Conservation (phyloP, 2,329 filamentous ascomycete genomes). For the Xylariaceae sp. region DNA sequence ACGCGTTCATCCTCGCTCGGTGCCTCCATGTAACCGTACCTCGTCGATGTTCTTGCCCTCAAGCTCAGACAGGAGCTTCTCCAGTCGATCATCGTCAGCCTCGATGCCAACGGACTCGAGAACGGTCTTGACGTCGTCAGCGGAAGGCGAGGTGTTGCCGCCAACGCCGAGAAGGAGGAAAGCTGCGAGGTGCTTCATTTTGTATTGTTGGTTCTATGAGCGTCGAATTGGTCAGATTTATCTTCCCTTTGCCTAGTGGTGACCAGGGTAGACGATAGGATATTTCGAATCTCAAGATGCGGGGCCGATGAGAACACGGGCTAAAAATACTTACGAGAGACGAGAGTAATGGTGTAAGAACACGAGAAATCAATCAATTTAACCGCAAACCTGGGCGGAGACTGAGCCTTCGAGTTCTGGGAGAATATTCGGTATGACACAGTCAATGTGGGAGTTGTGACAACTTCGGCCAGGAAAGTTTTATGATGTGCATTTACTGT, state of each 20-base stretch:
- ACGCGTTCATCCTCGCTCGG: background rate
- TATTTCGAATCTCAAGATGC: background rate
- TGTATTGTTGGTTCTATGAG: constrained; percentile 50
- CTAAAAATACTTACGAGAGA: constrained; percentile 41
- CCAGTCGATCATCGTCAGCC: constrained; percentile 83
- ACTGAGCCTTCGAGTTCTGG: constrained; percentile 97
- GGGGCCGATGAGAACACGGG: constrained; percentile 5
- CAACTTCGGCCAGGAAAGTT: constrained; percentile 31
- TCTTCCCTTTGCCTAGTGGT: constrained; percentile 4
- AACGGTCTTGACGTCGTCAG: constrained; percentile 82
- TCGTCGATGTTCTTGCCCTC: constrained; percentile 91
- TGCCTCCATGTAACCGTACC: constrained; percentile 56
- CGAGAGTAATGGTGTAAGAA: constrained; percentile 52
- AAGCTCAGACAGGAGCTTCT: constrained; percentile 87
- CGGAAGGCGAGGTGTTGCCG: constrained; percentile 88
- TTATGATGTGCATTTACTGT: constrained; percentile 16
- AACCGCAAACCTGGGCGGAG: constrained; percentile 96
- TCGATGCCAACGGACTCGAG: constrained; percentile 95
- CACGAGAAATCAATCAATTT: constrained; percentile 99
- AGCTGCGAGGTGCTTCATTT: constrained; percentile 99
- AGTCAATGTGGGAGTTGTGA: constrained; percentile 37
- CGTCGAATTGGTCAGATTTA: constrained; percentile 20
- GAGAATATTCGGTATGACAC: constrained; percentile 35
- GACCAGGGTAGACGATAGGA: background rate
- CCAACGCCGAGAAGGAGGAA: constrained; percentile 96